phyloP scores from a whole-genome alignment of 305 asterid genomes.

The Petunia hybrid region DNA sequence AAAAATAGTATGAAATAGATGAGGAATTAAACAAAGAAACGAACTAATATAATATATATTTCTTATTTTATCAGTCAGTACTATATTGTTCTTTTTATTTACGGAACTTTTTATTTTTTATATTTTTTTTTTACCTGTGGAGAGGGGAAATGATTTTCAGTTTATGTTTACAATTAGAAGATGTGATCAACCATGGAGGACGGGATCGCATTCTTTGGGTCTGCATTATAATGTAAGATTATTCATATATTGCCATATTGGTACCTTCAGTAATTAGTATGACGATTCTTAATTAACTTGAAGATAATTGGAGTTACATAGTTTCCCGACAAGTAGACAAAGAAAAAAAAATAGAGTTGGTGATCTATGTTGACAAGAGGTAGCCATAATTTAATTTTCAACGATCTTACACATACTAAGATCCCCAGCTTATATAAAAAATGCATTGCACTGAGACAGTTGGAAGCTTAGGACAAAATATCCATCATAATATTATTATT shows the following conservation, averaged over 20 bases:
- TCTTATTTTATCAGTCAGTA: no score
- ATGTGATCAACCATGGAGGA: no score
- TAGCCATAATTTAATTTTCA: background rate
- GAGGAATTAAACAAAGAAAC: no score
- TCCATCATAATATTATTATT: background rate
- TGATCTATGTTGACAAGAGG: background rate
- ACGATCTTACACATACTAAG: background rate
- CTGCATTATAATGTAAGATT: background rate
- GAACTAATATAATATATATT: no score
- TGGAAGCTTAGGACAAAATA: slow-evolving; percentile 1
- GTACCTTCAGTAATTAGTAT: background rate
- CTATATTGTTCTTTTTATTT: no score
- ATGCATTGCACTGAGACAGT: background rate
- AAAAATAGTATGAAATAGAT: no score
- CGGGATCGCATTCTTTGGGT: background rate
- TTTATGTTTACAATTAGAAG: no score
- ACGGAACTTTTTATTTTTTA: no score
- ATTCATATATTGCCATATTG: no score
- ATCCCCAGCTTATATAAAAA: background rate
- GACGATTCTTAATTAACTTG: background rate
- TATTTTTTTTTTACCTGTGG: no score
- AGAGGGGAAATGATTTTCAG: no score
- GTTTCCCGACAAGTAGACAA: slow-evolving; percentile 38
- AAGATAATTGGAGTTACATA: slow-evolving; percentile 2
- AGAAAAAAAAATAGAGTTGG: background rate